Conservation (phyloP, 1,284 basidiomycete species). For the Cronartium quercuum region DNA sequence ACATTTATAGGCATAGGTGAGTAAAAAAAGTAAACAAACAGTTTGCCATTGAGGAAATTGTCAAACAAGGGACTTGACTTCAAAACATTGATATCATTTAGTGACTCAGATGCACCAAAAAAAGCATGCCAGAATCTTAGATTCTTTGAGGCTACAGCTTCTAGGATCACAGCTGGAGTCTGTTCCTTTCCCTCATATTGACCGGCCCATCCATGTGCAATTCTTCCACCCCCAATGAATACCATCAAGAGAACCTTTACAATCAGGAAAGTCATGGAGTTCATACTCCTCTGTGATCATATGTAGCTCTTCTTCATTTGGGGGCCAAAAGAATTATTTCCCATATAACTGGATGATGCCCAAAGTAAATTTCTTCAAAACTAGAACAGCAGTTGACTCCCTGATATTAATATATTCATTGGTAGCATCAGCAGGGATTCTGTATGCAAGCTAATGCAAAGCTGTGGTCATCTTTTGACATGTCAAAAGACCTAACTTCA, state of each 20-base stretch:
- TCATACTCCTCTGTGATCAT: not conserved
- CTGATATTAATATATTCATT: not conserved
- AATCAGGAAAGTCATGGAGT: not conserved
- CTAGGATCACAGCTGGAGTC: not conserved
- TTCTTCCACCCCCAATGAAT: not conserved
- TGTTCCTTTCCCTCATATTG: not conserved
- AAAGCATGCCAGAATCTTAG: slow-evolving; percentile 10
- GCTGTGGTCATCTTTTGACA: not conserved
- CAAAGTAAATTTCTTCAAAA: not conserved
- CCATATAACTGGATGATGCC: not conserved
- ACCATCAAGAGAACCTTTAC: not conserved
- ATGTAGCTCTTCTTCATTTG: not conserved
- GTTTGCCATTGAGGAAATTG: not conserved
- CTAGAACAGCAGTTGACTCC: not conserved
- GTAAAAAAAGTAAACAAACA: too few species aligned
- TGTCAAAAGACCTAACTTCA: not conserved
- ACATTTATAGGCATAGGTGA: too few species aligned
- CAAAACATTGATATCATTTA: slow-evolving; percentile 1
- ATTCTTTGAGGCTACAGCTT: not conserved
- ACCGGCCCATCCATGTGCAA: not conserved
- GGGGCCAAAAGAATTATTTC: not conserved
- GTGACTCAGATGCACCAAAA: slow-evolving; percentile 6
- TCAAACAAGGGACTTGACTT: not conserved
- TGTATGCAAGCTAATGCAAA: not conserved
- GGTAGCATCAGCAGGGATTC: not conserved